A percentile compares a stretch with the other conserved stretches of the same genome.
phyloP scores from a whole-genome alignment of 2,329 filamentous ascomycete genomes.

The Coniochaeta sp. region DNA sequence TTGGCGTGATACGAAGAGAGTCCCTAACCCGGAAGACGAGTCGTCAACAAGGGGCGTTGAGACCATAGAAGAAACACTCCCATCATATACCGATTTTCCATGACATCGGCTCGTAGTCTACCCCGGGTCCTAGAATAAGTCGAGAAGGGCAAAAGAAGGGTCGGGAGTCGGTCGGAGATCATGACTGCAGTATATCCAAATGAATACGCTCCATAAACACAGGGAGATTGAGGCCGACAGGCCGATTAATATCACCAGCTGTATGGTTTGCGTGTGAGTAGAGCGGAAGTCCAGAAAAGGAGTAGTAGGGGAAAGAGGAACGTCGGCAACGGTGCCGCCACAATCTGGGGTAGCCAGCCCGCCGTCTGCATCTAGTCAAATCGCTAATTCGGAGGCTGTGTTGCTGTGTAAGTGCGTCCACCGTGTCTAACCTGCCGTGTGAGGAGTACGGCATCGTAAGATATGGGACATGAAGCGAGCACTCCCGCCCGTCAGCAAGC shows the following conservation, averaged over 20 bases:
- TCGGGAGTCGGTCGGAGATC: conserved; percentile 2
- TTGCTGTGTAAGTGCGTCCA: neutral
- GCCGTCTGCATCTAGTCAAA: neutral
- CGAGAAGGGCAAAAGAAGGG: neutral
- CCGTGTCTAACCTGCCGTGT: neutral
- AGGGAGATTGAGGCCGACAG: conserved; percentile 4
- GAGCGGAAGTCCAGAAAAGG: neutral
- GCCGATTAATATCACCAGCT: conserved; percentile 8
- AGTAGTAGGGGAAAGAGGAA: neutral
- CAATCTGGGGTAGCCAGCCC: neutral
- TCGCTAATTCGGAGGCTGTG: neutral
- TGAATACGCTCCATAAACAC: conserved; percentile 5
- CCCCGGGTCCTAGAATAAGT: neutral
- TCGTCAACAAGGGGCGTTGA: neutral
- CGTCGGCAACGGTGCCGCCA: neutral
- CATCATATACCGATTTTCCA: neutral
- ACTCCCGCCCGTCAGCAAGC: neutral
- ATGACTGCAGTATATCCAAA: conserved; percentile 9
- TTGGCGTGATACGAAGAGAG: neutral
- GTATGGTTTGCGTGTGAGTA: neutral
- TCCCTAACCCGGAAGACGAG: neutral
- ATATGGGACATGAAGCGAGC: neutral
- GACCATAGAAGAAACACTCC: neutral
- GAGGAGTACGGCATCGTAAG: neutral
- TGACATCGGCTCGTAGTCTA: neutral